Percentiles rank a stretch among this genome's conserved stretches.
Conservation (phyloP, 257 asterid genomes). For the Capsicum rhomboideum region DNA sequence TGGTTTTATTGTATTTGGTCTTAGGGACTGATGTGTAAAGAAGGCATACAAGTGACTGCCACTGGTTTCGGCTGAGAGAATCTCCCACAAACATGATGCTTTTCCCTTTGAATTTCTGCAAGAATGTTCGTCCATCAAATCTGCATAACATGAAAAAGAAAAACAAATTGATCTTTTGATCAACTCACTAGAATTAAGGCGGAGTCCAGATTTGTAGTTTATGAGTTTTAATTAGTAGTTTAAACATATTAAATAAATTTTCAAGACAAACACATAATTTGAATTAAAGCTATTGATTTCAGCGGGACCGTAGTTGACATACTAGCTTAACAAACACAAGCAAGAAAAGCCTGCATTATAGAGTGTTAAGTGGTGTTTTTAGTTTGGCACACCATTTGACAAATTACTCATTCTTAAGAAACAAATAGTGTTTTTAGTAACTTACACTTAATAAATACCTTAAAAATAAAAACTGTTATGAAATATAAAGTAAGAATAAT, state of each 20-base stretch:
- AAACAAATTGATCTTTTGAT: not conserved
- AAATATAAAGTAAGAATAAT: too few species aligned
- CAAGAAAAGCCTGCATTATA: not conserved
- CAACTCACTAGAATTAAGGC: not conserved
- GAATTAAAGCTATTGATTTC: too few species aligned
- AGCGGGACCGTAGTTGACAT: too few species aligned
- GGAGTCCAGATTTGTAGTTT: not conserved
- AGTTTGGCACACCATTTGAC: too few species aligned
- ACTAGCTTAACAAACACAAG: not conserved
- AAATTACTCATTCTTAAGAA: too few species aligned
- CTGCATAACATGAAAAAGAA: not conserved
- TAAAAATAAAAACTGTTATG: too few species aligned
- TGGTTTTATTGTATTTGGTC: conserved; percentile 16
- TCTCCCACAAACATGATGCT: conserved; percentile 34
- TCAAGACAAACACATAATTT: too few species aligned
- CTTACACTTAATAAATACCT: too few species aligned
- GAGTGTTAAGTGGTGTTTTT: too few species aligned
- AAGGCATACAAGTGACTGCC: conserved; percentile 28
- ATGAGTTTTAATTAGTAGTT: not conserved
- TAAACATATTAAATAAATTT: too few species aligned
- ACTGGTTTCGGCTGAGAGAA: conserved; percentile 34
- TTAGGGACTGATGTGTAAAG: conserved; percentile 20
- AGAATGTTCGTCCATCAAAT: conserved; percentile 22
- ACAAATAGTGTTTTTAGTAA: too few species aligned
- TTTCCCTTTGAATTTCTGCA: conserved; percentile 26